Percentiles rank a stretch among this genome's conserved stretches.
Conservation (phyloP, 495 filamentous ascomycete species). For the Venustampulla echinocandica region DNA sequence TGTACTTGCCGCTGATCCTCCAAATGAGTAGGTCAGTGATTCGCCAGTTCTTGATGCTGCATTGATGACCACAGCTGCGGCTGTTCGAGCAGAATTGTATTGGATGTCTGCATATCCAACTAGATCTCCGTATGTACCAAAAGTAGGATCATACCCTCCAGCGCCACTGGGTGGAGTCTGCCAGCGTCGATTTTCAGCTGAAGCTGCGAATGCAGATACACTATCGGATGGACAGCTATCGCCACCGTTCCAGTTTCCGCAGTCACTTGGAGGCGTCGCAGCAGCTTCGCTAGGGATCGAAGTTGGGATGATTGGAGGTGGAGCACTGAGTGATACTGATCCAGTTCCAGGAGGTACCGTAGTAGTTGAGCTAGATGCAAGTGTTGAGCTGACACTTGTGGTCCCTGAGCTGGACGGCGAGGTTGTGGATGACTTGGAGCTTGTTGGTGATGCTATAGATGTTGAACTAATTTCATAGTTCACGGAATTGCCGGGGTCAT, state of each 20-base stretch:
- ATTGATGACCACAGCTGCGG: slow-evolving; percentile 25
- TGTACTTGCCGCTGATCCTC: slow-evolving; percentile 15
- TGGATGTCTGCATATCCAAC: slow-evolving; percentile 29
- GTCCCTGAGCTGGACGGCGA: too few species aligned
- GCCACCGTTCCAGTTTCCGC: slow-evolving; percentile 24
- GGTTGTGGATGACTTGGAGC: background rate
- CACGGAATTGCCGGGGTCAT: slow-evolving; percentile 22
- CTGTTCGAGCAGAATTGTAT: slow-evolving; percentile 23
- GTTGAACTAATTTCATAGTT: slow-evolving; percentile 17
- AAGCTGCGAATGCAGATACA: slow-evolving; percentile 17
- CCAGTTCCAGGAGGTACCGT: slow-evolving; percentile 9
- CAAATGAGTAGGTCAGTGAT: slow-evolving; percentile 22
- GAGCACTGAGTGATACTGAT: slow-evolving; percentile 11
- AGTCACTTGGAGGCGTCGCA: slow-evolving; percentile 21
- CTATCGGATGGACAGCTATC: slow-evolving; percentile 17
- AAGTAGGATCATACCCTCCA: slow-evolving; percentile 15
- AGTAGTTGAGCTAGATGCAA: slow-evolving; percentile 9
- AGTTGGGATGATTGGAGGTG: slow-evolving; percentile 20
- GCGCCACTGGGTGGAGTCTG: slow-evolving; percentile 25
- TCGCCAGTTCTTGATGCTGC: slow-evolving; percentile 26
- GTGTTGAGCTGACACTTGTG: too few species aligned
- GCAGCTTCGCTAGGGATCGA: slow-evolving; percentile 15
- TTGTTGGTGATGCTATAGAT: background rate
- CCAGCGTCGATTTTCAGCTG: slow-evolving; percentile 25
- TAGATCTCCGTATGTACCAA: slow-evolving; percentile 23